Evolutionary conservation across 371 early-diverging fungal species (phyloP).

Genomic region (Blakeslea trispora): DNA sequence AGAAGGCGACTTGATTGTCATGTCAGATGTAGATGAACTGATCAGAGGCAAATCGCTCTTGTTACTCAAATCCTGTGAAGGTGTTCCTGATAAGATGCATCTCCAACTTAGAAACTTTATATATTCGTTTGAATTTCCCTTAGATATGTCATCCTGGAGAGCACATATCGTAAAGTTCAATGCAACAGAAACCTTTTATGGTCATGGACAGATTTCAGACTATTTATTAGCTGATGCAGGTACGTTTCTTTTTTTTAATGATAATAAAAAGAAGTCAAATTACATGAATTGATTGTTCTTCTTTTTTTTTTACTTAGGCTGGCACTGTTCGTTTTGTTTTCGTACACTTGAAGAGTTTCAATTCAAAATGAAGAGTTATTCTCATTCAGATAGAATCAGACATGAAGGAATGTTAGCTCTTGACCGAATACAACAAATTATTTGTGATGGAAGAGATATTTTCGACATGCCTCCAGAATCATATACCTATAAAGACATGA

Average conservation of each 20-base stretch:
- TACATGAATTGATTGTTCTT: neutral
- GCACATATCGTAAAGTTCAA: slow-evolving; percentile 41
- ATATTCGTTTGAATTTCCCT: slow-evolving; percentile 57
- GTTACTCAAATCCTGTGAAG: slow-evolving; percentile 35
- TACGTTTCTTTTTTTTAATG: too few relatives aligned
- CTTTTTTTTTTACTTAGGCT: slow-evolving; percentile 22
- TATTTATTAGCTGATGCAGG: slow-evolving; percentile 56
- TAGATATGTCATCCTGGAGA: slow-evolving; percentile 50
- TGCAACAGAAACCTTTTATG: slow-evolving; percentile 30
- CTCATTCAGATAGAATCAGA: slow-evolving; percentile 31
- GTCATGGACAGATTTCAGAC: slow-evolving; percentile 39
- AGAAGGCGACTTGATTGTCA: slow-evolving; percentile 26
- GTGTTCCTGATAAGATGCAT: slow-evolving; percentile 49
- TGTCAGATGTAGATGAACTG: slow-evolving; percentile 40
- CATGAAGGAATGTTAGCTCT: slow-evolving; percentile 10
- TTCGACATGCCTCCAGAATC: slow-evolving; percentile 61
- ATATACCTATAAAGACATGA: slow-evolving; percentile 48
- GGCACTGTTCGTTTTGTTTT: slow-evolving; percentile 48
- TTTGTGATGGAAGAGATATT: slow-evolving; percentile 31
- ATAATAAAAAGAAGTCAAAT: too few relatives aligned
- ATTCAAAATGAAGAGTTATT: slow-evolving; percentile 54
- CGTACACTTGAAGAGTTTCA: slow-evolving; percentile 39
- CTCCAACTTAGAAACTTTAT: slow-evolving; percentile 53
- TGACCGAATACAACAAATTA: slow-evolving; percentile 25
- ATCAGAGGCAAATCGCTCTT: slow-evolving; percentile 23